Evolutionary conservation across 2,329 filamentous ascomycete genomes (phyloP), one percentile per base, ranked within the genome.

Genomic region (Orbilia blumenaviensis): DNA sequence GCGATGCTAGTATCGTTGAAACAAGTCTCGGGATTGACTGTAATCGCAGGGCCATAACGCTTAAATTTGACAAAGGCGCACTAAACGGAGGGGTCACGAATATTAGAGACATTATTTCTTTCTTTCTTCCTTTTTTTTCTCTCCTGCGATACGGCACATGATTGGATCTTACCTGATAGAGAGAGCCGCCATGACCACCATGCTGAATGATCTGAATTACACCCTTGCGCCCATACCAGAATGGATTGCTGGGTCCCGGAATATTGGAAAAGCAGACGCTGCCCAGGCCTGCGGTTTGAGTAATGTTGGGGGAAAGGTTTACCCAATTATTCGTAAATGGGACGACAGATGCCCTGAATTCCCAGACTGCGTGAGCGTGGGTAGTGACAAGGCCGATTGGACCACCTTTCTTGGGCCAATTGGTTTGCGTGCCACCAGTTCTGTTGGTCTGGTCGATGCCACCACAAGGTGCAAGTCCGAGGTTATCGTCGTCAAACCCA

Each of bases 201-300:
- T 48, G 60, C 44, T 63, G 60, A 9, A 63, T 63, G 16, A 63
- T 27, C 41, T 63, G 60, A n/a, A 63, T 34, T 10, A 63, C 14
- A 21, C 38, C 60, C 42, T 63, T 29, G 2, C 32, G 38, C 10
- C 42, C 60, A 48, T 46, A 42, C 60, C 60, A 63, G 3, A 60
- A 14, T 14, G 54, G 54, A 34, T 42, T 34, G 1, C 14, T 25
- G 2, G 25, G 29, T 4, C 60, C 60, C 2, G 60, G 60, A 21
- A 63, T 50, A 8, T 50, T 42, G 6, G 60, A 12, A 8, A 46
- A 21, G 29, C 60, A 63, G 3, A 48, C n/a, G 21, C 42, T 46
- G 2, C 38, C 38, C 5, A 27, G 5, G 3, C 60, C 60, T 7
- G 54, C 54, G 12, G 60, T 63, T 23, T 34, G 32, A 12, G 42